Percentiles rank a stretch among this genome's conserved stretches.
These are phyloP conservation scores for Aureobasidium zeae DNA, from an alignment of 2,329 filamentous ascomycete genomes.

Conservation along the genomic window DNA sequence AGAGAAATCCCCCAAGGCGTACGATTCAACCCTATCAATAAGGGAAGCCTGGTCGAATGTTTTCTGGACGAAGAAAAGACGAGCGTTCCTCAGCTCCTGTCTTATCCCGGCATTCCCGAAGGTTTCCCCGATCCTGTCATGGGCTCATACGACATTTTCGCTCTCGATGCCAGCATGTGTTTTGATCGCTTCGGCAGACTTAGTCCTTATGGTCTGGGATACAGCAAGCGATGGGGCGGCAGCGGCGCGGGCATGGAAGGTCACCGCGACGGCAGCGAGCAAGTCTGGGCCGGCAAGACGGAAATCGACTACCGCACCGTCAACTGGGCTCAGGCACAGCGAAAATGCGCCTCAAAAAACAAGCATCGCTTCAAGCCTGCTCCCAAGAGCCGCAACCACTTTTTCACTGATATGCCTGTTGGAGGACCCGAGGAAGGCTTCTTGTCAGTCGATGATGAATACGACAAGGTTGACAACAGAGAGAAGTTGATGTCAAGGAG, in stretches of 20 bases:
- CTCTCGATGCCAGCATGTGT: conserved; percentile 74
- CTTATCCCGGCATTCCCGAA: conserved; percentile 66
- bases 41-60: conserved; percentile 60
- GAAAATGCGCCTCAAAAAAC: conserved; percentile 64
- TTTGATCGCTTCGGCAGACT: conserved; percentile 86
- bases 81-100: conserved; percentile 59
- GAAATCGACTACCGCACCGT: conserved; percentile 70
- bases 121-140: conserved; percentile 79
- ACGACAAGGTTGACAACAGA: conserved; percentile 16
- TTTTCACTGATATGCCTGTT: conserved; percentile 33
- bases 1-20: conserved; percentile 27
- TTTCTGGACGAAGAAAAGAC: conserved; percentile 63
- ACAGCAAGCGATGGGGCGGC: conserved; percentile 67
- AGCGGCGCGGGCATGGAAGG: conserved; percentile 78
- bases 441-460: conserved; percentile 15
- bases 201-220: conserved; percentile 84
- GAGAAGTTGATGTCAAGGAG: conserved; percentile 48
- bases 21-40: conserved; percentile 58
- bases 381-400: conserved; percentile 27
- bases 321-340: conserved; percentile 71
- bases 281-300: conserved; percentile 61
- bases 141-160: conserved; percentile 77
- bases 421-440: conserved; percentile 25
- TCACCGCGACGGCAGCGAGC: conserved; percentile 69
- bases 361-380: conserved; percentile 53